Conservation (phyloP, 441 rosid genomes). For the Populus trichocarpa region DNA sequence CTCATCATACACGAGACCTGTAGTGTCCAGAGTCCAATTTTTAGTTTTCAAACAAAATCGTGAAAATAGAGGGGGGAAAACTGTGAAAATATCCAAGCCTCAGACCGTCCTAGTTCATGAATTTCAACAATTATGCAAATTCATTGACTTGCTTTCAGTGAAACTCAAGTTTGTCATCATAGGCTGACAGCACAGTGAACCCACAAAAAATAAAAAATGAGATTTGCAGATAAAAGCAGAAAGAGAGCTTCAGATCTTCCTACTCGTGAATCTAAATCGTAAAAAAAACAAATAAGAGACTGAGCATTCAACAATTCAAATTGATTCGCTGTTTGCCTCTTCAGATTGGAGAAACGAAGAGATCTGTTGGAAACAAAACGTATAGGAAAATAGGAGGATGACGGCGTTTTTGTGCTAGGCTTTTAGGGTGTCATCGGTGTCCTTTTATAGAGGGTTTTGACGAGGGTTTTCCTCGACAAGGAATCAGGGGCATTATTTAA, state of each 20-base stretch:
- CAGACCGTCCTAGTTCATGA: conserved; percentile 70
- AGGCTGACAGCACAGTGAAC: background rate
- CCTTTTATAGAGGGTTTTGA: background rate
- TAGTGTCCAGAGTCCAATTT: background rate
- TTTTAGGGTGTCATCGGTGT: background rate
- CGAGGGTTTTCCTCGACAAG: background rate
- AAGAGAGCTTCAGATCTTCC: conserved; percentile 60
- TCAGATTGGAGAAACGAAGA: background rate
- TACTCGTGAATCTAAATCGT: conserved; percentile 38
- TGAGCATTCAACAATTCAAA: conserved; percentile 27
- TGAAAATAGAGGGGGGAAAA: background rate
- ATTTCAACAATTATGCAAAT: background rate
- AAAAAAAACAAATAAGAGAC: conserved; percentile 9
- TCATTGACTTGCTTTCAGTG: conserved; percentile 1
- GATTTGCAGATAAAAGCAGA: background rate
- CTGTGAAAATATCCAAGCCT: conserved; percentile 19
- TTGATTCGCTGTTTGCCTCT: conserved; percentile 39
- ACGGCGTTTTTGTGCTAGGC: background rate
- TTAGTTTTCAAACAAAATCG: background rate
- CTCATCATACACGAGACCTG: conserved; percentile 42
- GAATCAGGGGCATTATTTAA: background rate
- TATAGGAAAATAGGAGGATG: background rate
- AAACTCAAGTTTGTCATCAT: conserved; percentile 6
- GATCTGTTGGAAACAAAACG: background rate
- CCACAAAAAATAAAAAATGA: background rate